Base-by-base conservation (phyloP, 208 protist species). In the Leishmania tropica region DNA sequence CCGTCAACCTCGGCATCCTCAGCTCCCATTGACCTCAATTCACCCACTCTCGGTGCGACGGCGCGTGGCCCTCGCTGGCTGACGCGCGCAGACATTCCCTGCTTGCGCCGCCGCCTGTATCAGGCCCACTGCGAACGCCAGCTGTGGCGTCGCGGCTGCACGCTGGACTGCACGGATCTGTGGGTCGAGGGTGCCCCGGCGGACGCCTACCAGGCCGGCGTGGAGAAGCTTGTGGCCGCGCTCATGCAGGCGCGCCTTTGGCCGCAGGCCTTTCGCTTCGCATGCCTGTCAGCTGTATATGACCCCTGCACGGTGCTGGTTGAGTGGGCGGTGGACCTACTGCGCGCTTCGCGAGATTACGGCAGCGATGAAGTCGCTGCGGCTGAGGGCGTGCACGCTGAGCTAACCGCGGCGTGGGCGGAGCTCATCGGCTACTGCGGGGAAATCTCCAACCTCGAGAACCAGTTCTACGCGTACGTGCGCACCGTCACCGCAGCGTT, bases 61-160 rank as follows among this genome's bases (percentile, higher is more conserved):
- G 51, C 75, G 5, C 76, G 73, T n/a, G 31, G 75, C 48, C 83
- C 79, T 15, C 80, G 76, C 13, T 86, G 85, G 78, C 87, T 94
- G 67, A 90, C 83, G 24, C 88, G 88, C 37, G 80, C 84, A 17
- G 88, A 97, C 78, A 84, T 97, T 37, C 94, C 94, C 7, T 95
- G 87, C 87, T 85, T 97, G 60, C 87, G 87, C 35, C 89, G 92
- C 17, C 90, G 91, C 35, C 87, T 90, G 65, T 96, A 90, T 82
- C 90, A 95, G 83, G 94, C 92, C 24, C 87, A 90, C 87, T 97
- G 94, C 86, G 94, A 97, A 87, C 88, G 88, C 17, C 83, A 89
- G 81, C 85, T 97, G 42, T 85, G 89, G 86, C 80, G 84, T 8
- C 87, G 83, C 51, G 88, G 92, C 78, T 86, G 86, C 87, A 88